phyloP scores from a whole-genome alignment of 805 yeast species.

The Candida railenensis region DNA sequence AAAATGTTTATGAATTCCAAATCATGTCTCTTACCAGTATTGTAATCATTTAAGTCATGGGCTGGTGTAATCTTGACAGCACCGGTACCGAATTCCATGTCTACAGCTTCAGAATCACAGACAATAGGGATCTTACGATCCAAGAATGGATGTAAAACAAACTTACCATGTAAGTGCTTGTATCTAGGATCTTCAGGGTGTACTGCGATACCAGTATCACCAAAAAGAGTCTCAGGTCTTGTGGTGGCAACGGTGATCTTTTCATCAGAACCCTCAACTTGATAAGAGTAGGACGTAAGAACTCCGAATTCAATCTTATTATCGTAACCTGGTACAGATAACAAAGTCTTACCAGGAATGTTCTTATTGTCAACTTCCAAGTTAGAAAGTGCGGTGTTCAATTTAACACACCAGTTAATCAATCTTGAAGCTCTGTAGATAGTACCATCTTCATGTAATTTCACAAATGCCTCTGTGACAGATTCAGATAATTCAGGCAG shows the following conservation, averaged over 20 bases:
- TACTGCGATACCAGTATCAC: slow-evolving; percentile 97
- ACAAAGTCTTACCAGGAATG: slow-evolving; percentile 73
- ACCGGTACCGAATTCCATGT: slow-evolving; percentile 99
- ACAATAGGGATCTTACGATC: slow-evolving; percentile 84
- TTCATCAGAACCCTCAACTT: slow-evolving; percentile 82
- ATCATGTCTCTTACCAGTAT: slow-evolving; percentile 90
- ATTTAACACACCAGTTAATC: slow-evolving; percentile 94
- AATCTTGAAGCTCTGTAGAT: slow-evolving; percentile 91
- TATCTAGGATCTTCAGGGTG: slow-evolving; percentile 95
- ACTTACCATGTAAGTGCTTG: slow-evolving; percentile 92
- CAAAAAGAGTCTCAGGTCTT: slow-evolving; percentile 97
- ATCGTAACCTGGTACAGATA: slow-evolving; percentile 88
- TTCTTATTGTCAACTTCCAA: slow-evolving; percentile 95
- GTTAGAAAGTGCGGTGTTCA: slow-evolving; percentile 94
- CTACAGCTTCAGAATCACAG: slow-evolving; percentile 90
- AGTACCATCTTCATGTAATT: slow-evolving; percentile 89
- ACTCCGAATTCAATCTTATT: slow-evolving; percentile 94
- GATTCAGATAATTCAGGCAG: slow-evolving; percentile 75
- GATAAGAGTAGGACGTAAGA: slow-evolving; percentile 91
- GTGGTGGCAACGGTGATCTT: slow-evolving; percentile 92
- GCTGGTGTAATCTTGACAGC: slow-evolving; percentile 99
- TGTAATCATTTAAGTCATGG: slow-evolving; percentile 96
- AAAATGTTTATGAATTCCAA: slow-evolving; percentile 86
- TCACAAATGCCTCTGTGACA: slow-evolving; percentile 88
- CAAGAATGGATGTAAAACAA: slow-evolving; percentile 84